phyloP scores from a whole-genome alignment of 768 basidiomycete species.

The Psilocybe sp. region DNA sequence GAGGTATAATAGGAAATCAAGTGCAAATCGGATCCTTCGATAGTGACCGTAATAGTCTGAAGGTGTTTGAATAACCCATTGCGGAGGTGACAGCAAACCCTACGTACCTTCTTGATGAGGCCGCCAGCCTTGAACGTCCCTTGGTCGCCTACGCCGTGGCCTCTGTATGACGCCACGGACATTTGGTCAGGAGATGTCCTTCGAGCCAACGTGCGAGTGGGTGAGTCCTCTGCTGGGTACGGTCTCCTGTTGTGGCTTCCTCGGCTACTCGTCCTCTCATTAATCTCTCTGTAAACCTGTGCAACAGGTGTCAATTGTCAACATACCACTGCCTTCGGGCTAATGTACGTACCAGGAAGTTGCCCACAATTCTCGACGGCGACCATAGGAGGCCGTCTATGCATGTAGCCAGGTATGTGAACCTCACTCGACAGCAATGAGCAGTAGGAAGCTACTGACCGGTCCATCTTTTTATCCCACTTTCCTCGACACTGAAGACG shows the following conservation, averaged over 20 bases:
- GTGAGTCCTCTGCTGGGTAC: constrained; percentile 48
- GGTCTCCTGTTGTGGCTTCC: constrained; percentile 42
- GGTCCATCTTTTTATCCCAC: constrained; percentile 87
- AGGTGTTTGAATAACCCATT: not conserved
- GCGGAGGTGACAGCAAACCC: not conserved
- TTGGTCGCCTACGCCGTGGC: constrained; percentile 37
- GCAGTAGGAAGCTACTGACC: constrained; percentile 33
- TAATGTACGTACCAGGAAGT: constrained; percentile 65
- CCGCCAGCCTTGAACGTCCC: constrained; percentile 70
- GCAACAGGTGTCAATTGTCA: not conserved
- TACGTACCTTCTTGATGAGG: constrained; percentile 73
- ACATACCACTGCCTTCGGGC: not conserved
- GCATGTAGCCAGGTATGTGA: constrained; percentile 13
- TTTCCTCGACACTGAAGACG: constrained; percentile 86
- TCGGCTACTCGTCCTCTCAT: constrained; percentile 61
- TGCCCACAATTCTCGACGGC: constrained; percentile 80
- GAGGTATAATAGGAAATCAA: constrained; percentile 83
- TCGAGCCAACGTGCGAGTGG: constrained; percentile 33
- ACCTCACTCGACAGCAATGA: constrained; percentile 10
- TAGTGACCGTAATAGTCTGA: constrained; percentile 82
- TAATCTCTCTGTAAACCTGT: constrained; percentile 82
- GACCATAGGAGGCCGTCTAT: constrained; percentile 72
- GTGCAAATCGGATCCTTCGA: constrained; percentile 78
- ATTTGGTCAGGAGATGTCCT: constrained; percentile 40
- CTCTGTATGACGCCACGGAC: constrained; percentile 25